Percentiles rank a stretch among this genome's conserved stretches.
These are phyloP conservation scores for Diatrype stigma DNA, from an alignment of 2,329 filamentous ascomycete genomes.

Conservation along the genomic window DNA sequence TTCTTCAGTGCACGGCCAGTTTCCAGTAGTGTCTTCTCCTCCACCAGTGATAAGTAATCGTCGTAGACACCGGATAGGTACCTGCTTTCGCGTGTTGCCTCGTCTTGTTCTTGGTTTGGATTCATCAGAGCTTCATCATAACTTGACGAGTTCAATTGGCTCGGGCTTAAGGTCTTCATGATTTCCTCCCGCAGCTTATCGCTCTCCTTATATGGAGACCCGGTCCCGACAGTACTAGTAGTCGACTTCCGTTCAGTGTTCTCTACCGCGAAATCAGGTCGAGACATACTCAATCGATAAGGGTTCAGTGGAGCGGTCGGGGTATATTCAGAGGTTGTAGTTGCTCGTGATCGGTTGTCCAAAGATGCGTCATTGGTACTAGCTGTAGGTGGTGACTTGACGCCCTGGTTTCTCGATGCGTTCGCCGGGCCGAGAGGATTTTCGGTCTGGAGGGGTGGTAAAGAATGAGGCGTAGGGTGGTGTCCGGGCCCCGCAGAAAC, in stretches of 20 bases:
- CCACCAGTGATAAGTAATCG: slow-evolving; percentile 57
- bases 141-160: slow-evolving; percentile 22
- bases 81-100: slow-evolving; percentile 49
- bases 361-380: slow-evolving; percentile 6
- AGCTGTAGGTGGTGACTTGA: no score
- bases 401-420: slow-evolving; percentile 1
- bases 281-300: slow-evolving; percentile 29
- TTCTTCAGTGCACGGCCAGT: slow-evolving; percentile 23
- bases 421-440: slow-evolving; percentile 8
- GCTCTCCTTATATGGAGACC: slow-evolving; percentile 60
- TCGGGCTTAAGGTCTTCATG: slow-evolving; percentile 61
- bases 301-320: slow-evolving; percentile 44
- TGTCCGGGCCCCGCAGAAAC: slow-evolving; percentile 13
- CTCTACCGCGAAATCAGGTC: slow-evolving; percentile 32
- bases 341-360: slow-evolving; percentile 12
- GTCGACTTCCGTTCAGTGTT: slow-evolving; percentile 37
- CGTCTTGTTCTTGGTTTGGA: slow-evolving; percentile 11
- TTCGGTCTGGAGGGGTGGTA: slow-evolving; percentile 21
- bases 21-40: slow-evolving; percentile 34
- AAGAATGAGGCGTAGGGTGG: slow-evolving; percentile 15
- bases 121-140: slow-evolving; percentile 9
- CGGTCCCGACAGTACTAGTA: slow-evolving; percentile 44
- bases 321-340: slow-evolving; percentile 27
- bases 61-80: slow-evolving; percentile 65
- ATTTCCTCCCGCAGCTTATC: slow-evolving; percentile 72